Conservation (phyloP, 768 basidiomycete species). For the Russula lepida region DNA sequence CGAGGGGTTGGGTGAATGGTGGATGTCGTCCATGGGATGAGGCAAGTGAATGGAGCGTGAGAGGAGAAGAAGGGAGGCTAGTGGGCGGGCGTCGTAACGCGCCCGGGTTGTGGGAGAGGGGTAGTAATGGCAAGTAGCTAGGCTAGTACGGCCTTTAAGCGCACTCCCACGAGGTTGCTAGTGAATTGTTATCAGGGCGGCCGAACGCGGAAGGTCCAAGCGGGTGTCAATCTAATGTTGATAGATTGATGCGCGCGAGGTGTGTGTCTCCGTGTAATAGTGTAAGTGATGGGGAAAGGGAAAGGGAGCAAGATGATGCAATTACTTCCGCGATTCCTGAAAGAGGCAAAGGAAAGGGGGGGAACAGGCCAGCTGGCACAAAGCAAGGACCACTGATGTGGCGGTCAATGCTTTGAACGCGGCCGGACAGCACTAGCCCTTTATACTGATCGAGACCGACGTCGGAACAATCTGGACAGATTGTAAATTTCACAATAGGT, state of each 20-base stretch:
- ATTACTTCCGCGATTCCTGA: neutral
- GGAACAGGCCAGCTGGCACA: neutral
- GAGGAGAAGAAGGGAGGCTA: neutral
- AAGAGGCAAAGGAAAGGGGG: too few relatives aligned
- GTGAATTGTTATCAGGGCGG: neutral
- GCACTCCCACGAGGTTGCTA: conserved; percentile 7
- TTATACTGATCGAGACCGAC: neutral
- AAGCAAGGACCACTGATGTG: neutral
- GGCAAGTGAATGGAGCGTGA: neutral
- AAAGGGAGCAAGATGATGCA: neutral
- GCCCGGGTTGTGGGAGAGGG: neutral
- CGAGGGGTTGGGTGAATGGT: neutral
- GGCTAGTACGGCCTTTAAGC: neutral
- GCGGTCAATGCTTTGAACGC: neutral
- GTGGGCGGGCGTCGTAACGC: neutral
- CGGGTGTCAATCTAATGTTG: neutral
- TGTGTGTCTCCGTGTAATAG: neutral
- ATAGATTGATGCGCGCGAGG: neutral
- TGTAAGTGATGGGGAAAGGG: neutral
- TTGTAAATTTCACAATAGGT: neutral
- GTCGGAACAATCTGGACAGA: neutral
- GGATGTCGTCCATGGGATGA: conserved; percentile 1
- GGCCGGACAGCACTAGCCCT: neutral
- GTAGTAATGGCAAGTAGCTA: too few relatives aligned
- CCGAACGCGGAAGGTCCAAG: neutral